Conservation (phyloP, 352 stramenopile genomes). For the Pelagophyceae sp. region DNA sequence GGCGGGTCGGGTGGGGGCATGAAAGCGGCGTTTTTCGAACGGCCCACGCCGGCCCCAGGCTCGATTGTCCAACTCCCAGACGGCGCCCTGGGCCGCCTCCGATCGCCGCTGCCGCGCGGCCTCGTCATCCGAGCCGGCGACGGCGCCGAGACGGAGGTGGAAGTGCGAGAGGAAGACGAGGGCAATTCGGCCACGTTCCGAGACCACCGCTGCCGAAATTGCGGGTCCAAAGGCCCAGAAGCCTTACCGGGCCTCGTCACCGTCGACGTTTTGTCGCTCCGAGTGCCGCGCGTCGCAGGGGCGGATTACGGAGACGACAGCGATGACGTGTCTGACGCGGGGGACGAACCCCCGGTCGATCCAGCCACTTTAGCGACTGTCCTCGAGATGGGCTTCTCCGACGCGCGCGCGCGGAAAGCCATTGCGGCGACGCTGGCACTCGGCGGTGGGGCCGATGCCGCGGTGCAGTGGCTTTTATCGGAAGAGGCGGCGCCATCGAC, state of each 20-base stretch:
- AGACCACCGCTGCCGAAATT: constrained; percentile 8
- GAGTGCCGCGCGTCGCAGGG: neutral
- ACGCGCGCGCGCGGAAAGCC: neutral
- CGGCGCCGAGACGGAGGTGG: neutral
- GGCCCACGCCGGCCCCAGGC: neutral
- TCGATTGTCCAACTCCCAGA: neutral
- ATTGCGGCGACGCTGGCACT: neutral
- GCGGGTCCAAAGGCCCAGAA: neutral
- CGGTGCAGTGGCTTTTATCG: neutral
- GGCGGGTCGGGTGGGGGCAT: neutral
- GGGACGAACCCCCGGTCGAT: neutral
- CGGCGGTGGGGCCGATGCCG: neutral
- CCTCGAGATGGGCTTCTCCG: constrained; percentile 11
- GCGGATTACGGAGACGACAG: neutral
- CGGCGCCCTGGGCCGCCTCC: neutral
- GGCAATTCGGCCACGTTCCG: neutral
- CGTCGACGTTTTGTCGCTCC: constrained; percentile 5
- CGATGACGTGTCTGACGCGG: neutral
- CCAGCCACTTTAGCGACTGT: neutral
- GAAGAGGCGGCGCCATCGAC: neutral
- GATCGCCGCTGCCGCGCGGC: neutral
- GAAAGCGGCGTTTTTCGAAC: neutral
- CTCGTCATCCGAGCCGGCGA: neutral
- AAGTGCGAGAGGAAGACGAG: neutral
- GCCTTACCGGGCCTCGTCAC: neutral